Percentiles rank a stretch among this genome's conserved stretches.
Conservation (phyloP, 192 early-diverging fungal species). For the Rhizophagus clarus region DNA sequence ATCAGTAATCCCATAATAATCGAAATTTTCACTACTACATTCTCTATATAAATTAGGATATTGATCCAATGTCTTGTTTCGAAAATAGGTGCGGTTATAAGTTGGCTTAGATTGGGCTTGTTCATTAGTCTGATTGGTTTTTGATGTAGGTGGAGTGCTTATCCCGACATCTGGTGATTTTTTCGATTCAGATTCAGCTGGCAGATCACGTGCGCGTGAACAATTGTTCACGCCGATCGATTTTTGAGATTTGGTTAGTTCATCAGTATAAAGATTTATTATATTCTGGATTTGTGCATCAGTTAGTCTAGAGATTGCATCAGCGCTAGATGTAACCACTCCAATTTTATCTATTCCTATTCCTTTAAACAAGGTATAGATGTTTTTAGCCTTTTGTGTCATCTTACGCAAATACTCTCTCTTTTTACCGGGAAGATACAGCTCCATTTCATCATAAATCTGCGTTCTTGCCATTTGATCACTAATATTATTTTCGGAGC, state of each 20-base stretch:
- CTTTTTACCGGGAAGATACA: slow-evolving; percentile 6
- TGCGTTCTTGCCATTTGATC: slow-evolving; percentile 23
- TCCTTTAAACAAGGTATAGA: slow-evolving; percentile 11
- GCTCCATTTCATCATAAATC: slow-evolving; percentile 18
- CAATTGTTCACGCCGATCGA: neutral
- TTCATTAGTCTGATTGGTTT: too few species aligned
- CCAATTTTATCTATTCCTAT: slow-evolving; percentile 25
- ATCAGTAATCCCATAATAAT: too few species aligned
- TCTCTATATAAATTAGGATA: too few species aligned
- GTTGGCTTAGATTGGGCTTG: too few species aligned
- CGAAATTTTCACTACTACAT: too few species aligned
- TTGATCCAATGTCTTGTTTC: too few species aligned
- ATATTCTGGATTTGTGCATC: slow-evolving; percentile 3
- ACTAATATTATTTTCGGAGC: neutral
- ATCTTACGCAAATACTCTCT: slow-evolving; percentile 19
- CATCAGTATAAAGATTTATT: too few species aligned
- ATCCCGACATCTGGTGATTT: slow-evolving; percentile 1
- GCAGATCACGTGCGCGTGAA: neutral
- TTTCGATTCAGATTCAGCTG: neutral
- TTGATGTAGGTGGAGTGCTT: neutral
- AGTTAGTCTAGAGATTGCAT: slow-evolving; percentile 16
- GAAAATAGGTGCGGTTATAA: too few species aligned
- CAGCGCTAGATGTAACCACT: slow-evolving; percentile 11
- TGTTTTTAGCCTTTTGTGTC: slow-evolving; percentile 19
- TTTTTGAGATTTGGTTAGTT: slow-evolving; percentile 19